Conservation (phyloP, 2,329 filamentous ascomycete species). For the Trichoderma sp. region DNA sequence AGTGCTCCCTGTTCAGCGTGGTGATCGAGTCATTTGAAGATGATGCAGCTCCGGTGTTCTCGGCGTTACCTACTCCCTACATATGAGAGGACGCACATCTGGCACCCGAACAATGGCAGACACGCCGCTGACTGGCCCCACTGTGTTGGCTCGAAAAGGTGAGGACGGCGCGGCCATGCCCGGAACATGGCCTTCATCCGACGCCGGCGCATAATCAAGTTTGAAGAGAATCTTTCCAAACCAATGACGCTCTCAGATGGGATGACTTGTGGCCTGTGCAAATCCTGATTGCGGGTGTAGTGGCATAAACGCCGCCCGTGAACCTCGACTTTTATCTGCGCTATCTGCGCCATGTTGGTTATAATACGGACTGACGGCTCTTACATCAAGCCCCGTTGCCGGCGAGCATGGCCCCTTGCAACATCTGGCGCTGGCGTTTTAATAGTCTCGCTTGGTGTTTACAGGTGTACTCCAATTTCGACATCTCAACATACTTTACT, state of each 20-base stretch:
- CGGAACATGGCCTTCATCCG: slow-evolving; percentile 2
- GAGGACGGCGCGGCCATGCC: not conserved
- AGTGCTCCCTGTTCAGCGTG: not conserved
- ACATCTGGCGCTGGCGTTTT: not conserved
- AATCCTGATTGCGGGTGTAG: not conserved
- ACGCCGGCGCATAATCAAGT: slow-evolving; percentile 9
- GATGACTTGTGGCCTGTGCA: not conserved
- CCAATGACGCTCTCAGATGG: not conserved
- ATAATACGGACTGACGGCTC: not conserved
- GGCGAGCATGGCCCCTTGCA: not conserved
- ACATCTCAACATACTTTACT: not conserved
- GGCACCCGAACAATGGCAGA: not conserved
- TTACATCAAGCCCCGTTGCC: not conserved
- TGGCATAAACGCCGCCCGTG: not conserved
- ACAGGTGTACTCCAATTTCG: not conserved
- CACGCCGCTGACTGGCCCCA: slow-evolving; percentile 3
- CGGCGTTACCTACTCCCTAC: not conserved
- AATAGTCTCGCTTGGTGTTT: not conserved
- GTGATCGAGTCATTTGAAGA: not conserved
- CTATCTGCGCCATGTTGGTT: not conserved
- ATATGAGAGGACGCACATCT: not conserved
- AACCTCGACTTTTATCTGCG: not conserved
- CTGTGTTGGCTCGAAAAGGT: not conserved
- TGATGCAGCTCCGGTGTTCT: not conserved
- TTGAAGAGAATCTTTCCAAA: not conserved